Percentiles rank a stretch among this genome's conserved stretches.
Evolutionary conservation across 768 basidiomycete species (phyloP).

Genomic region (Kwoniella europaea): DNA sequence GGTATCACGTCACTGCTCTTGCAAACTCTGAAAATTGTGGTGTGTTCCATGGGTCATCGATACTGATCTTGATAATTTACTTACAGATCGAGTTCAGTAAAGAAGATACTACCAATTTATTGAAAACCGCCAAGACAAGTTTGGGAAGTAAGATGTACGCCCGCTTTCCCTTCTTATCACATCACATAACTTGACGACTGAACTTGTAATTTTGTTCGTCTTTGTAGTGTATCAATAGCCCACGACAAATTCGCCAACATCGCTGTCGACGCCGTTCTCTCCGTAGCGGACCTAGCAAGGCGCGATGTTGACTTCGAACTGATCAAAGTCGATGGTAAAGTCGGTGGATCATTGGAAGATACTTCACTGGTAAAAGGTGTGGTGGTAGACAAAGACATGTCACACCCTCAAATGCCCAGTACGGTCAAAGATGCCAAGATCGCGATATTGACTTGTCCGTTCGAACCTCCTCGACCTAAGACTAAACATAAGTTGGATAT

Average conservation of each 20-base stretch:
- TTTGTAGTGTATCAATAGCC: conserved; percentile 88
- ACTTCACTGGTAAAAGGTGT: conserved; percentile 95
- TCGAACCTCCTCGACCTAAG: conserved; percentile 98
- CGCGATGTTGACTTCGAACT: conserved; percentile 95
- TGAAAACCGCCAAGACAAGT: conserved; percentile 94
- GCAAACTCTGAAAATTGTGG: not conserved
- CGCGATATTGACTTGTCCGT: conserved; percentile 97
- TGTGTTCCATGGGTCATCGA: not conserved
- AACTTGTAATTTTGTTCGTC: not conserved
- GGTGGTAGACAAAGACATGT: conserved; percentile 99
- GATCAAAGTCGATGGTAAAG: conserved; percentile 99
- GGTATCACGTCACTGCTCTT: conserved; percentile 13
- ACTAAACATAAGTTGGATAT: conserved; percentile 99
- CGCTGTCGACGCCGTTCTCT: conserved; percentile 93
- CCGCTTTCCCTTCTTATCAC: conserved; percentile 11
- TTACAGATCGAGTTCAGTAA: conserved; percentile 74
- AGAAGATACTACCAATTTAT: conserved; percentile 79
- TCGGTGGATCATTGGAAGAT: conserved; percentile 94
- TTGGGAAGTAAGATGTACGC: conserved; percentile 95
- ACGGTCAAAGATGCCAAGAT: conserved; percentile 84
- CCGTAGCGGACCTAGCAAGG: conserved; percentile 92
- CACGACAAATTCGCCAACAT: conserved; percentile 94
- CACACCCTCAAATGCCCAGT: conserved; percentile 96
- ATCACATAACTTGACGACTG: too few relatives aligned
- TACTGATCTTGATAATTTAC: not conserved